Conservation (phyloP, 805 yeast species). For the Candida berthetii region DNA sequence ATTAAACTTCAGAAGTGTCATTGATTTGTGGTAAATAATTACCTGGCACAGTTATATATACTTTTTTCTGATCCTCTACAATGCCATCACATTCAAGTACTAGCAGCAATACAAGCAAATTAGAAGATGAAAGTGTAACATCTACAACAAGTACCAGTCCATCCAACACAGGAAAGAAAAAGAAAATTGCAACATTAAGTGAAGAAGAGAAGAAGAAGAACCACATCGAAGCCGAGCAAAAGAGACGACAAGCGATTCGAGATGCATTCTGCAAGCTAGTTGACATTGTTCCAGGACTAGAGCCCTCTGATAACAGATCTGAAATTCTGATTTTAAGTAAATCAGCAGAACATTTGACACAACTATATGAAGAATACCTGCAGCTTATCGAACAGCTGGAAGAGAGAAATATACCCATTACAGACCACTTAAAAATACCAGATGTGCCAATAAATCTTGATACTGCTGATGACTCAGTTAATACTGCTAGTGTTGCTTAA, state of each 20-base stretch:
- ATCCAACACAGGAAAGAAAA: slow-evolving; percentile 2
- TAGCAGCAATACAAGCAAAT: slow-evolving; percentile 1
- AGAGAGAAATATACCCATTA: slow-evolving; percentile 21
- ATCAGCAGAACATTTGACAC: slow-evolving; percentile 47
- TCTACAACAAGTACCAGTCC: neutral
- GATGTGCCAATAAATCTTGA: neutral
- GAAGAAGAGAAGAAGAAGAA: slow-evolving; percentile 47
- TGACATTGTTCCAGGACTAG: slow-evolving; percentile 65
- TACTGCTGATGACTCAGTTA: neutral
- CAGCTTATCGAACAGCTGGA: slow-evolving; percentile 35
- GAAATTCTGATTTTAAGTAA: slow-evolving; percentile 72
- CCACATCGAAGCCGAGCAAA: slow-evolving; percentile 83
- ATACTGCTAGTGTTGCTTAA: neutral
- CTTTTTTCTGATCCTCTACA: neutral
- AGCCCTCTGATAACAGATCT: slow-evolving; percentile 65
- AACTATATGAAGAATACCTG: slow-evolving; percentile 43
- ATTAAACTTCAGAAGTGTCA: no score
- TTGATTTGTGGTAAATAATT: neutral
- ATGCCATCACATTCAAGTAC: neutral
- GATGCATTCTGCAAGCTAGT: slow-evolving; percentile 76
- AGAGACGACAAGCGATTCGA: slow-evolving; percentile 79
- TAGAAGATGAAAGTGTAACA: slow-evolving; percentile 2
- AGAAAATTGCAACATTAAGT: slow-evolving; percentile 15
- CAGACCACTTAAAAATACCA: neutral
- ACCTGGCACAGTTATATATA: neutral